Evolutionary conservation across 306 rosid species (phyloP).

Genomic region (Lagenaria siceraria): DNA sequence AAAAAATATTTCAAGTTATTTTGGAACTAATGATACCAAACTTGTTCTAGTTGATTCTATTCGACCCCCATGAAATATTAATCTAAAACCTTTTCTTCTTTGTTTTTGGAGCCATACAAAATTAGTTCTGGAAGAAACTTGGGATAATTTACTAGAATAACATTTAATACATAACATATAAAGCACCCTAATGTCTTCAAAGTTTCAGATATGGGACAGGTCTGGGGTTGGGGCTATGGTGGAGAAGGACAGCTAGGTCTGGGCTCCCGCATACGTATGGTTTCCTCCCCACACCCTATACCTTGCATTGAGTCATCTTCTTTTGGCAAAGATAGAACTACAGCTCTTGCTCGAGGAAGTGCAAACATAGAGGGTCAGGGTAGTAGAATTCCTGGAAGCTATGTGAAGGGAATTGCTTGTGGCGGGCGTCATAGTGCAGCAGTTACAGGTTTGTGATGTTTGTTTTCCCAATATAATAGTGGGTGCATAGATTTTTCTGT

Average conservation of each 20-base stretch:
- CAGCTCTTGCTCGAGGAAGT: constrained; percentile 43
- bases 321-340: constrained; percentile 44
- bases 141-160: not conserved
- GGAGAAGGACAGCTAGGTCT: constrained; percentile 99
- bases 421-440: constrained; percentile 97
- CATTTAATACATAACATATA: not conserved
- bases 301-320: constrained; percentile 63
- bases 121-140: constrained; percentile 6
- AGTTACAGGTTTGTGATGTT: constrained; percentile 49
- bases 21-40: not conserved
- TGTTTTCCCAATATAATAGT: not conserved
- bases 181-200: constrained; percentile 13
- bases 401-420: constrained; percentile 70
- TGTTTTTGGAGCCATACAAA: constrained; percentile 9
- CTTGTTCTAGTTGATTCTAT: not conserved
- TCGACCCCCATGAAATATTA: not conserved
- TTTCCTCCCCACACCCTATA: constrained; percentile 82
- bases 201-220: constrained; percentile 82
- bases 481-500: not conserved
- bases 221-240: constrained; percentile 99
- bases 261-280: constrained; percentile 89
- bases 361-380: constrained; percentile 45
- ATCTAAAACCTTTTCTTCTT: not conserved
- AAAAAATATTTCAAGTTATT: not conserved
- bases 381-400: constrained; percentile 61